Conservation (phyloP, 2,329 filamentous ascomycete species). For the Xylariales sp. region DNA sequence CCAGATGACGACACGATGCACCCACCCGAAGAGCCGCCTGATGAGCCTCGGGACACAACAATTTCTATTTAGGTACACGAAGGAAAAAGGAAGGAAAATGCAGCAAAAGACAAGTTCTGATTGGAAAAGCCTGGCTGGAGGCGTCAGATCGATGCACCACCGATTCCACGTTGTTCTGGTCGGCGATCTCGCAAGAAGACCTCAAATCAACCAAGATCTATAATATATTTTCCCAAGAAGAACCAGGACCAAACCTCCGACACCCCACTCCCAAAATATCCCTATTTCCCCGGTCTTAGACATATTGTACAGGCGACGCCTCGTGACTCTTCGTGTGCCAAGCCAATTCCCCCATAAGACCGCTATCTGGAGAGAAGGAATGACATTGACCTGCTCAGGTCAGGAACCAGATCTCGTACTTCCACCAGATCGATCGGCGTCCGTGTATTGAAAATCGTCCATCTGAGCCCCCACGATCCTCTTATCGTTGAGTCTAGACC, state of each 20-base stretch:
- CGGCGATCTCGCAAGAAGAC: background rate
- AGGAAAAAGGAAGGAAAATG: background rate
- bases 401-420: too few relatives aligned
- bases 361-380: background rate
- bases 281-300: background rate
- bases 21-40: conserved; percentile 1
- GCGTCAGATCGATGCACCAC: background rate
- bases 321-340: background rate
- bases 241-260: background rate
- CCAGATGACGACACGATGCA: background rate
- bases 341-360: background rate
- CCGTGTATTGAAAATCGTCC: too few relatives aligned
- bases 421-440: too few relatives aligned
- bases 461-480: too few relatives aligned
- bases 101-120: background rate
- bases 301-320: background rate
- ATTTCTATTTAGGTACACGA: background rate
- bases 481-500: too few relatives aligned
- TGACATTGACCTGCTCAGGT: background rate
- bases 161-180: background rate
- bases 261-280: too few relatives aligned
- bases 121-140: background rate
- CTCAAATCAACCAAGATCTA: background rate
- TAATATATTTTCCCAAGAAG: background rate
- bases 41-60: background rate